A percentile compares a stretch with the other conserved stretches of the same genome.
These are phyloP conservation scores for Pelargonium myrrhifolium DNA, from an alignment of 441 rosid genomes.

Conservation along the genomic window DNA sequence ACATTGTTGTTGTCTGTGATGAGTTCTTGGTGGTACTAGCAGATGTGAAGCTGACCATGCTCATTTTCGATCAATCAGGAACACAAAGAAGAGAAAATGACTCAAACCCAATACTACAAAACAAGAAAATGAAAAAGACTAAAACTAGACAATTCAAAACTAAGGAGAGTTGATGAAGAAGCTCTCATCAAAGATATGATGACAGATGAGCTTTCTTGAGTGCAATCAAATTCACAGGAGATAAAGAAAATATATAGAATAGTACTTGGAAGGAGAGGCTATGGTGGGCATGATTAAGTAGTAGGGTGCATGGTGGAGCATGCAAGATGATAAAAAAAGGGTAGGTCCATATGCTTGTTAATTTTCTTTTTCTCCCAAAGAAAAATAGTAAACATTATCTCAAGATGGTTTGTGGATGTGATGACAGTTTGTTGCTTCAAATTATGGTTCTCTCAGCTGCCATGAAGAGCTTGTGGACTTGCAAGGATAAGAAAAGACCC, in stretches of 20 bases:
- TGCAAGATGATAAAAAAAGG: constrained; percentile 10
- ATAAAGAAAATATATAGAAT: neutral
- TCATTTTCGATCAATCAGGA: constrained; percentile 14
- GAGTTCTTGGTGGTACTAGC: constrained; percentile 23
- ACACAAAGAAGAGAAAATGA: neutral
- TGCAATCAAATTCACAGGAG: neutral
- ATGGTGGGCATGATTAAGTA: constrained; percentile 24
- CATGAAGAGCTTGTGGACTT: neutral
- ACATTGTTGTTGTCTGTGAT: constrained; percentile 18
- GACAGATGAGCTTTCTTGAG: constrained; percentile 2
- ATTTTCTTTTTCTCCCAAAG: neutral
- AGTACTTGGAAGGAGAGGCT: neutral
- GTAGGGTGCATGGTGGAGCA: neutral
- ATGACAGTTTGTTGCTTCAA: neutral
- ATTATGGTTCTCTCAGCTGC: neutral
- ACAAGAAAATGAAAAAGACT: neutral
- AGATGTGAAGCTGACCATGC: constrained; percentile 37
- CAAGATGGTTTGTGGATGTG: neutral
- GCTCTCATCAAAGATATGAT: neutral
- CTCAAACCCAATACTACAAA: constrained; percentile 16
- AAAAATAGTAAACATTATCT: neutral
- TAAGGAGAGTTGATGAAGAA: too few relatives aligned
- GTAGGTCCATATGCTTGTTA: constrained; percentile 27
- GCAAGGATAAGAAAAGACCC: neutral
- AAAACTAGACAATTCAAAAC: neutral